A percentile compares a stretch with the other conserved stretches of the same genome.
phyloP scores from a whole-genome alignment of 1,139 yeast species.

The Kodamaea ohmeri region DNA sequence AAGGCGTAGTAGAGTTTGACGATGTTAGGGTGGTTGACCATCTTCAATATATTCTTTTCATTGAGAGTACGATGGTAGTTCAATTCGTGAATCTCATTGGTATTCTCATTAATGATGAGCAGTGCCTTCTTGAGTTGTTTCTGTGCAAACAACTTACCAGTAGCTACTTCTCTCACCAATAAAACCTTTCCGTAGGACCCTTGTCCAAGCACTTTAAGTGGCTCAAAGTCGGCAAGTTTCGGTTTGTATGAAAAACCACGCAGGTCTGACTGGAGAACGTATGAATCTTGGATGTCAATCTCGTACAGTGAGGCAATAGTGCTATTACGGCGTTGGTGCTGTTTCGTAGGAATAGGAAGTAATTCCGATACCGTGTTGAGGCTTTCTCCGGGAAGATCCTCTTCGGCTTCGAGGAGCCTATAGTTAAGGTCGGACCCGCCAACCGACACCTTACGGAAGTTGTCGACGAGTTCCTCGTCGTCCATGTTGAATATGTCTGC shows the following conservation, averaged over 20 bases:
- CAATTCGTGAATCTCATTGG: constrained; percentile 33
- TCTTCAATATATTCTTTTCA: constrained; percentile 42
- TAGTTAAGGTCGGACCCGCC: constrained; percentile 15
- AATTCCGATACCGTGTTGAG: constrained; percentile 17
- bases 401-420: constrained; percentile 12
- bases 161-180: constrained; percentile 33
- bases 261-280: constrained; percentile 18
- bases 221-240: constrained; percentile 31
- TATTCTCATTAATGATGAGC: constrained; percentile 36
- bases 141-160: constrained; percentile 39
- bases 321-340: constrained; percentile 15
- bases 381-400: constrained; percentile 13
- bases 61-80: constrained; percentile 42
- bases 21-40: constrained; percentile 74
- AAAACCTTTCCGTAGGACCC: constrained; percentile 46
- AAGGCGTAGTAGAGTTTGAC: constrained; percentile 87
- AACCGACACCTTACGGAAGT: constrained; percentile 8
- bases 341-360: constrained; percentile 19
- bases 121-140: constrained; percentile 42
- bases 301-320: constrained; percentile 24
- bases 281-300: constrained; percentile 23
- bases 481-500: constrained; percentile 21
- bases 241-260: constrained; percentile 15
- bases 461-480: constrained; percentile 15
- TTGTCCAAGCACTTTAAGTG: constrained; percentile 40